phyloP scores from a whole-genome alignment of 1,284 basidiomycete species.

The Cryptococcus neoformans region DNA sequence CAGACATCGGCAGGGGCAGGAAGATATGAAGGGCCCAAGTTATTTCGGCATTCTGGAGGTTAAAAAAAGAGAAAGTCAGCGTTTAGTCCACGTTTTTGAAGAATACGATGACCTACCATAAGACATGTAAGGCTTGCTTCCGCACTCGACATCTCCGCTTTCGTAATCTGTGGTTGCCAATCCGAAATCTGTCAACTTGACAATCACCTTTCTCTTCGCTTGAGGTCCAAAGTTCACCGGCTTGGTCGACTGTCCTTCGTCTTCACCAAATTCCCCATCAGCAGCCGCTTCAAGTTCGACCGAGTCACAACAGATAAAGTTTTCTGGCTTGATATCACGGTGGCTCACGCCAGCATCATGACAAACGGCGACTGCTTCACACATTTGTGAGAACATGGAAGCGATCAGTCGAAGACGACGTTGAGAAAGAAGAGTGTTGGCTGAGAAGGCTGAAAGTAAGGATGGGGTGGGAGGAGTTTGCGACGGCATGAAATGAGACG shows the following conservation, averaged over 20 bases:
- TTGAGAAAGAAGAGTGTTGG: slow-evolving; percentile 75
- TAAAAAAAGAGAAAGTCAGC: slow-evolving; percentile 7
- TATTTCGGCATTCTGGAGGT: slow-evolving; percentile 87
- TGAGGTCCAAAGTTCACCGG: slow-evolving; percentile 42
- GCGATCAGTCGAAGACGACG: slow-evolving; percentile 86
- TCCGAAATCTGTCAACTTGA: slow-evolving; percentile 98
- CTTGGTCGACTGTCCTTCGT: slow-evolving; percentile 22
- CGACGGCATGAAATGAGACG: slow-evolving; percentile 24
- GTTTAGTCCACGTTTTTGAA: slow-evolving; percentile 6
- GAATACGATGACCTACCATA: slow-evolving; percentile 61
- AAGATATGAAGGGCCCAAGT: slow-evolving; percentile 86
- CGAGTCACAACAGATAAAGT: slow-evolving; percentile 77
- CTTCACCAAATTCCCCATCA: slow-evolving; percentile 47
- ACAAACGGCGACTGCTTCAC: slow-evolving; percentile 42
- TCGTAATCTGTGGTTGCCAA: slow-evolving; percentile 84
- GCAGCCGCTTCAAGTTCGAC: slow-evolving; percentile 60
- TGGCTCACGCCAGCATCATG: slow-evolving; percentile 90
- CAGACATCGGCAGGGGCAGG: slow-evolving; percentile 96
- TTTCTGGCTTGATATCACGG: slow-evolving; percentile 98
- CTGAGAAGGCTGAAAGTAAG: slow-evolving; percentile 81
- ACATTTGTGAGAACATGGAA: slow-evolving; percentile 96
- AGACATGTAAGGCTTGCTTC: slow-evolving; percentile 98
- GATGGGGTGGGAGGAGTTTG: slow-evolving; percentile 91
- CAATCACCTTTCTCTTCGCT: slow-evolving; percentile 59
- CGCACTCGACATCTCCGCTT: slow-evolving; percentile 96